phyloP scores from a whole-genome alignment of 169 alveolate species.

The Blepharisma undulans region DNA sequence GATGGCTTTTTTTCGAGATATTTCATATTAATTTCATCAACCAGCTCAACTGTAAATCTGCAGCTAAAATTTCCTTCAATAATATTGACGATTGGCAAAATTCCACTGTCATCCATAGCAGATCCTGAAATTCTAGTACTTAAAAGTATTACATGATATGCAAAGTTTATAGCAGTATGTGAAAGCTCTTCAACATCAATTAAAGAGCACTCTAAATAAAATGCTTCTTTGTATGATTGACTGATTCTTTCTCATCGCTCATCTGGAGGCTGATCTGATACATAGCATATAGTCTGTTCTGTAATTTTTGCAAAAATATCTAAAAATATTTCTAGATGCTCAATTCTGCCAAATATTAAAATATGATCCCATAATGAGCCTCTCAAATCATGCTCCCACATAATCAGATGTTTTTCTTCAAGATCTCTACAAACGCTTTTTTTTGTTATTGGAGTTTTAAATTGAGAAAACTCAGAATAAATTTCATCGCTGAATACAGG shows the following conservation, averaged over 20 bases:
- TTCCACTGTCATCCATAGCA: slow-evolving; percentile 58
- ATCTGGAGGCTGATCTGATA: slow-evolving; percentile 49
- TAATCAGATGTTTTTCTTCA: slow-evolving; percentile 25
- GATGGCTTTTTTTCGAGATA: slow-evolving; percentile 41
- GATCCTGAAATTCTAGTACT: slow-evolving; percentile 16
- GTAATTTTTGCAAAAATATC: slow-evolving; percentile 55
- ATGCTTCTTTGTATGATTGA: slow-evolving; percentile 30
- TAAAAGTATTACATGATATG: slow-evolving; percentile 52
- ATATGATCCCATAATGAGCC: slow-evolving; percentile 56
- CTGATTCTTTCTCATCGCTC: slow-evolving; percentile 54
- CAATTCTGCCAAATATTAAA: slow-evolving; percentile 53
- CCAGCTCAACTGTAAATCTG: slow-evolving; percentile 46
- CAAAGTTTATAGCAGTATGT: slow-evolving; percentile 57
- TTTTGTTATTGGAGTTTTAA: neutral
- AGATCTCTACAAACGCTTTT: neutral
- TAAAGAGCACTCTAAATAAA: slow-evolving; percentile 52
- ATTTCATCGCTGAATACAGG: neutral
- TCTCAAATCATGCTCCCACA: slow-evolving; percentile 53
- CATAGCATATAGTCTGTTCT: slow-evolving; percentile 50
- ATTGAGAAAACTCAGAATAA: neutral
- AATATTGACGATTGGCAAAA: slow-evolving; percentile 47
- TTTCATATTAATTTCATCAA: slow-evolving; percentile 59
- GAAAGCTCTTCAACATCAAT: slow-evolving; percentile 56
- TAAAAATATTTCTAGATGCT: slow-evolving; percentile 47
- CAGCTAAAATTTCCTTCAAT: slow-evolving; percentile 56